Base-by-base conservation (phyloP, 805 yeast species). In the Candida boidinii region DNA sequence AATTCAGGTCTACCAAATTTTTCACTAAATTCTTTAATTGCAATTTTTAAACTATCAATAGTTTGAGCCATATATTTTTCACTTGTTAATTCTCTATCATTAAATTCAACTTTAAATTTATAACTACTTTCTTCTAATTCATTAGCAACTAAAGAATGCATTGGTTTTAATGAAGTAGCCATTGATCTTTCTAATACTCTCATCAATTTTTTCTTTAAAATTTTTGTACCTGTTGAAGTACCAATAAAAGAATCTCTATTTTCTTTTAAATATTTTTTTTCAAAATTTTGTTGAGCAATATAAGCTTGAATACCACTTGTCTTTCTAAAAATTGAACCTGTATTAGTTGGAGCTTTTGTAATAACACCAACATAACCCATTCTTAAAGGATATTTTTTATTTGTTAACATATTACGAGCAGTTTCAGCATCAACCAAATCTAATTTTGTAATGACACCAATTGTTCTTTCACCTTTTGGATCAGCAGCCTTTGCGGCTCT, bases 291-390 rank as follows among this genome's bases (percentile, higher is more conserved):
- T 47, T 77, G 85, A 1, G 83, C 73, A 23, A 75, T 64, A 38
- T 73, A 76, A 1, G 87, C 73, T 48, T 76, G 79, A 26, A 72
- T 68, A 1, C 81, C 75, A 2, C 73, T 55, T 36, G 62, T 62
- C 39, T 79, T 64, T 36, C 71, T 54, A 55, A 78, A 78, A 11
- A 81, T 49, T 0, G 71, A 58, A 11, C 53, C 49, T 14, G 48
- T 31, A 8, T 45, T 35, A 29, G 35, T 38, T 49, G 61, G 95
- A 0, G 83, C 70, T 43, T 76, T 82, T 2, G 96, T 84, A 14
- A 94, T 80, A n/a, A 94, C 97, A 36, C 99, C 99, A 15, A 92
- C 97, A 53, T 92, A 92, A 0, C 99, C 99, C 95, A 92, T 84
- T 46, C 72, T 77, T 39, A 92, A 63, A 0, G 98, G 97, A 49